Base-by-base conservation (phyloP, 2,329 filamentous ascomycete species). In the Penicillium sp. region DNA sequence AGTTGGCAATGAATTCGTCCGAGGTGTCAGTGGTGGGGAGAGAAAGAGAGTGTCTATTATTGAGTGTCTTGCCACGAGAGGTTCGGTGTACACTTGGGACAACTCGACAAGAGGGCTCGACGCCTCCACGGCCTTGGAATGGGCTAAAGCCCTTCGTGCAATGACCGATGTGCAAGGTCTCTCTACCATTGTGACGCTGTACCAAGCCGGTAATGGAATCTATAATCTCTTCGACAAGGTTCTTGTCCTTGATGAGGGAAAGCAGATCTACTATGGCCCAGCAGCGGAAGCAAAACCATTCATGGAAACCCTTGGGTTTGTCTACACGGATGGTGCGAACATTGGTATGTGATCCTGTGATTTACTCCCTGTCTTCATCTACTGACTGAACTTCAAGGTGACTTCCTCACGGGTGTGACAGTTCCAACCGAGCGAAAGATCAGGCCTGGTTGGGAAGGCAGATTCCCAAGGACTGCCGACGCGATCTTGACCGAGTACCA, bases 201-300 rank as follows among this genome's bases (percentile, higher is more conserved):
- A 91, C 69, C 88, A 90, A 69, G 88, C 88, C 3, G 86, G 86
- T 6, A 88, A 90, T 57, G 86, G 83, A 22, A 90, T 90, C 60
- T 90, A 89, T 70, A 78, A 88, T 35, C 79, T 87, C 0, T 90
- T 90, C 69, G 87, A 90, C 70, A 90, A 90, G 68, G 87, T 89
- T 0, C 78, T 90, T 0, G 82, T 90, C 6, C 80, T 90, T 4
- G 87, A 90, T 48, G 82, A 86, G 57, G 88, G 88, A 50, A 84
- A 86, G 61, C 73, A 90, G 65, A 81, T 89, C 51, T 90, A 83
- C 75, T 90, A 88, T 62, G 88, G 88, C 0, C 82, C 86, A 0
- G 76, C 80, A 63, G 73, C 79, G 5, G 78, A 87, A 60, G 88
- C 88, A 0, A 75, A 80, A 4, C 83, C 85, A 0, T 90, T 88